Percentiles rank a stretch among this genome's conserved stretches.
These are phyloP conservation scores for Venturia pyrina DNA, from an alignment of 2,329 filamentous ascomycete species.

Conservation along the genomic window DNA sequence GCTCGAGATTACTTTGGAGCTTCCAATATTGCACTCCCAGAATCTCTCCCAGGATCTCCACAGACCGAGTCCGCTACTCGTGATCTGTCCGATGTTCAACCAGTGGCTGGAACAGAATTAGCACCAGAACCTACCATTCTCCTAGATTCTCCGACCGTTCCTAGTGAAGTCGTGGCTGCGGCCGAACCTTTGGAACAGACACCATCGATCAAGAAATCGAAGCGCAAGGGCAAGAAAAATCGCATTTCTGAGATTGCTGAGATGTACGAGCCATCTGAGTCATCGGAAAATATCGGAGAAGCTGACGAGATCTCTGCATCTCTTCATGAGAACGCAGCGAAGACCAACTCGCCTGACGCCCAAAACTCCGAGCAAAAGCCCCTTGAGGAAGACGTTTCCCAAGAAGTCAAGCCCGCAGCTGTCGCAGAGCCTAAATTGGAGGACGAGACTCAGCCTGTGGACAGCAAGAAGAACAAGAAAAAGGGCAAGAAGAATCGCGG, in stretches of 20 bases:
- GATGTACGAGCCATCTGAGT: background rate
- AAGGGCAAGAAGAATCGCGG: constrained; percentile 16
- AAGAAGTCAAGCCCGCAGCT: background rate
- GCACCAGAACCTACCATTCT: background rate
- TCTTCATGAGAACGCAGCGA: background rate
- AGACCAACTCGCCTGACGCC: background rate
- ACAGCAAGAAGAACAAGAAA: constrained; percentile 22
- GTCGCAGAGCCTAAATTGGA: background rate
- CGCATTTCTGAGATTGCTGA: background rate
- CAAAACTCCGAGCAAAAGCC: background rate
- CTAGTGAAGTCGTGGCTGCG: background rate
- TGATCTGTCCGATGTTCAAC: background rate
- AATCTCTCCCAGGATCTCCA: background rate
- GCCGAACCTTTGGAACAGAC: background rate
- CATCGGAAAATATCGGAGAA: background rate
- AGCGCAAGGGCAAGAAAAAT: background rate
- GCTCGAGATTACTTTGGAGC: background rate
- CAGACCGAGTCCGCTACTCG: background rate
- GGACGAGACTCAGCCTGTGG: background rate
- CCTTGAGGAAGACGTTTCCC: background rate
- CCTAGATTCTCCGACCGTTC: background rate
- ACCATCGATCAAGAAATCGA: background rate
- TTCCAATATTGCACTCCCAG: background rate
- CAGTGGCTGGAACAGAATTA: background rate
- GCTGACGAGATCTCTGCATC: background rate